Conservation (phyloP, 306 rosid species). For the Quercus engelmannii region DNA sequence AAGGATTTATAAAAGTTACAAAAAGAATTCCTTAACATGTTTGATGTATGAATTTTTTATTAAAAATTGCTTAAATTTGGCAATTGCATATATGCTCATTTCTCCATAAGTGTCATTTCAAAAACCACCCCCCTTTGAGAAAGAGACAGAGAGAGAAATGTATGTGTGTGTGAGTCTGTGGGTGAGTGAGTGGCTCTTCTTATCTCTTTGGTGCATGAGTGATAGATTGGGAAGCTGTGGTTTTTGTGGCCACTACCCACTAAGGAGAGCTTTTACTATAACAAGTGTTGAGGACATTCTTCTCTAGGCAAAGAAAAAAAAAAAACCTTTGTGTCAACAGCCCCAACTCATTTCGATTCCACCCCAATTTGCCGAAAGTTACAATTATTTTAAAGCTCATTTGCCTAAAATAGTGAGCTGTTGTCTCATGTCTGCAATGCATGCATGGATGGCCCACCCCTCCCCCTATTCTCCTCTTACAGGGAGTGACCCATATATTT, state of each 20-base stretch:
- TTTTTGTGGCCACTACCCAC: neutral
- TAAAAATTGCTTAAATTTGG: conserved; percentile 30
- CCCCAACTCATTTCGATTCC: neutral
- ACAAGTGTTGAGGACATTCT: conserved; percentile 31
- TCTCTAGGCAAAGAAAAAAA: conserved; percentile 30
- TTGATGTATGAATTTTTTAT: neutral
- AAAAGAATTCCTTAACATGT: conserved; percentile 19
- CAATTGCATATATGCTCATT: conserved; percentile 38
- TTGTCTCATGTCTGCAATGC: neutral
- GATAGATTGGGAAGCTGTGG: neutral
- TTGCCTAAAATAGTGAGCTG: neutral
- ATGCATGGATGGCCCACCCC: too few relatives aligned
- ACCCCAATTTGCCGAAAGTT: neutral
- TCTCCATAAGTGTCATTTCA: conserved; percentile 40
- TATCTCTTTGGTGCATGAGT: conserved; percentile 16
- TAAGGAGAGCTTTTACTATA: conserved; percentile 36
- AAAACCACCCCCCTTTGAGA: conserved; percentile 11
- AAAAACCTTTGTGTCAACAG: conserved; percentile 11
- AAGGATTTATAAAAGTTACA: conserved; percentile 8
- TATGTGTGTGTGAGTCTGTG: neutral
- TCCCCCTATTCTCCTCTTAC: neutral
- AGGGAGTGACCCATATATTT: neutral
- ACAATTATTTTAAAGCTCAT: neutral
- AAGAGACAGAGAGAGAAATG: too few relatives aligned
- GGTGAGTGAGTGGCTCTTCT: conserved; percentile 25